Evolutionary conservation across 2,329 filamentous ascomycete genomes (phyloP).

Genomic region (Karstenula rhodostoma): DNA sequence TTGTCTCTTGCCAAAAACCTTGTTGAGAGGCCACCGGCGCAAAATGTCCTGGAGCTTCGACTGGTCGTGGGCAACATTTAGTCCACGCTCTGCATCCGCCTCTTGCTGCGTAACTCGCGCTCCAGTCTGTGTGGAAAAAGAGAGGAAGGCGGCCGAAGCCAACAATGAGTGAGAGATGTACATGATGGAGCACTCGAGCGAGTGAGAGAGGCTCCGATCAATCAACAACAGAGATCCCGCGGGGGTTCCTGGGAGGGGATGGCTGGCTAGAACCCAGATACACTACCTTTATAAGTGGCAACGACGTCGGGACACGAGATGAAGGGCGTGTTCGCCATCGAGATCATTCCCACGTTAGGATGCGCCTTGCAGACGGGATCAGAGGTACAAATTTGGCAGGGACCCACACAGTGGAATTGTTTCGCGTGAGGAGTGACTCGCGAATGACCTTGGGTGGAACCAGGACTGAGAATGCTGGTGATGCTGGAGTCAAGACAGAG

Average conservation of each 20-base stretch:
- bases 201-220: conserved; percentile 42
- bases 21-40: conserved; percentile 15
- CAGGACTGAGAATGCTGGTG: conserved; percentile 31
- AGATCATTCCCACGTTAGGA: conserved; percentile 38
- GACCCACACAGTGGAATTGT: conserved; percentile 30
- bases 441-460: conserved; percentile 39
- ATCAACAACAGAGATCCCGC: conserved; percentile 27
- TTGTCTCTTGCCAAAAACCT: conserved; percentile 28
- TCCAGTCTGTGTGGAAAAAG: conserved; percentile 31
- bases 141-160: conserved; percentile 43
- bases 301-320: conserved; percentile 20
- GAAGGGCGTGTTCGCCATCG: conserved; percentile 24
- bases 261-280: conserved; percentile 24
- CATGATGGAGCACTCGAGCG: conserved; percentile 47
- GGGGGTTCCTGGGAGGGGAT: conserved; percentile 25
- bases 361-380: conserved; percentile 48
- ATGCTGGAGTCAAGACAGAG: conserved; percentile 24
- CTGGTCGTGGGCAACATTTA: conserved; percentile 18
- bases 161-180: conserved; percentile 40
- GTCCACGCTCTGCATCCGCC: background rate
- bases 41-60: conserved; percentile 6
- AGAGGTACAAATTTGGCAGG: conserved; percentile 36
- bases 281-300: conserved; percentile 39
- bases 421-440: conserved; percentile 38
- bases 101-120: conserved; percentile 30